A percentile compares a stretch with the other conserved stretches of the same genome.
Evolutionary conservation across 805 yeast genomes (phyloP).

Genomic region (Metschnikowia continentalis): DNA sequence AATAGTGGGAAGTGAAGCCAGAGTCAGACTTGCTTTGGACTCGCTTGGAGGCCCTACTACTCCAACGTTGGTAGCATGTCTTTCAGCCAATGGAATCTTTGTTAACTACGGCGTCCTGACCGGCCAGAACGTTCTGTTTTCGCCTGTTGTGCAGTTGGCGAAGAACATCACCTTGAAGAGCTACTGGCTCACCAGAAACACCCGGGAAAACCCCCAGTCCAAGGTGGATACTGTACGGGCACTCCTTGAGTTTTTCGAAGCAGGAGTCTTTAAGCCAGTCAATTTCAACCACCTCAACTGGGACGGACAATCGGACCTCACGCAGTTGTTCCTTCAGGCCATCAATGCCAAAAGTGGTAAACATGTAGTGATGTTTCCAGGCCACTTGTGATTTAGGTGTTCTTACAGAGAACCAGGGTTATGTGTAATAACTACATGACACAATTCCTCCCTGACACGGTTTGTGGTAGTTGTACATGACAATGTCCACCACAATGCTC

Average conservation of each 20-base stretch:
- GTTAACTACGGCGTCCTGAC: constrained; percentile 27
- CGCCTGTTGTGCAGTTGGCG: constrained; percentile 25
- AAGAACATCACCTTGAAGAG: constrained; percentile 27
- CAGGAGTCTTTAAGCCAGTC: constrained; percentile 51
- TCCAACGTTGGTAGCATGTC: constrained; percentile 19
- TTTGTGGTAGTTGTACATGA: too few species aligned
- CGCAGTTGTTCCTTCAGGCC: constrained; percentile 10
- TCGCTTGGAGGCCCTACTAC: constrained; percentile 28
- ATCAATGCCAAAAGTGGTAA: constrained; percentile 10
- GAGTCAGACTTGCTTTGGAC: constrained; percentile 29
- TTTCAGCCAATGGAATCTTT: constrained; percentile 25
- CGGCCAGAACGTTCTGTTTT: constrained; percentile 17
- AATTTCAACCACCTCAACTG: constrained; percentile 40
- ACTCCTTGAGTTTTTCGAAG: constrained; percentile 54
- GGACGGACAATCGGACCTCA: constrained; percentile 13
- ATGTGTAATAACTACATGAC: too few species aligned
- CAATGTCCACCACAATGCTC: too few species aligned
- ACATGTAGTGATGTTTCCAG: constrained; percentile 12
- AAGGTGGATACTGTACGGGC: constrained; percentile 53
- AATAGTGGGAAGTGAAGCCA: constrained; percentile 17
- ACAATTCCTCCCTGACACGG: too few species aligned
- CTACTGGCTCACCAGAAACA: constrained; percentile 32
- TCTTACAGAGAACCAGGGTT: too few species aligned
- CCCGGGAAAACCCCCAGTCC: constrained; percentile 45
- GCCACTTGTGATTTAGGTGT: too few species aligned